Evolutionary conservation across 495 filamentous ascomycete genomes (phyloP).

Genomic region (Xylaria acuta): DNA sequence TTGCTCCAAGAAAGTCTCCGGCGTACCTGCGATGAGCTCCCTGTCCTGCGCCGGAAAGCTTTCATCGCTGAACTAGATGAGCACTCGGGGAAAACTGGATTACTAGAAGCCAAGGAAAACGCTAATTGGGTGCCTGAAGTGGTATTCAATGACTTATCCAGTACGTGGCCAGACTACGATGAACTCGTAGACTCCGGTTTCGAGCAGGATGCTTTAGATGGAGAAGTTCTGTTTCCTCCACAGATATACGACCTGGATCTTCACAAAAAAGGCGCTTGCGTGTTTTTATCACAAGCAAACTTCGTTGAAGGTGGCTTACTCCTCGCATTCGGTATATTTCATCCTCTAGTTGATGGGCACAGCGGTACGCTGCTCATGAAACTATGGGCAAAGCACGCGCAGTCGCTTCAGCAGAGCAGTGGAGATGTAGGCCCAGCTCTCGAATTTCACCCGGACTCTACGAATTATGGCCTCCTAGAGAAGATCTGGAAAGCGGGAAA

Average conservation of each 20-base stretch:
- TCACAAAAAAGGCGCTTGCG: not conserved
- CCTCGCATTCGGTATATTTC: slow-evolving; percentile 17
- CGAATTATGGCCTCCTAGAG: not conserved
- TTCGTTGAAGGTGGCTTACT: slow-evolving; percentile 28
- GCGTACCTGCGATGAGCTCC: slow-evolving; percentile 4
- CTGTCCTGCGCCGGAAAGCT: not conserved
- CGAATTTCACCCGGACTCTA: not conserved
- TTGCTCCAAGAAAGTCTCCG: slow-evolving; percentile 8
- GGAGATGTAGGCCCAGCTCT: not conserved
- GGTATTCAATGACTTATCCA: not conserved
- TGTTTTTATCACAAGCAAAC: slow-evolving; percentile 15
- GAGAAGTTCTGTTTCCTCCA: not conserved
- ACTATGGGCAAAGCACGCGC: slow-evolving; percentile 2
- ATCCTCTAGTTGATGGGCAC: not conserved
- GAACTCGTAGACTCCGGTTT: slow-evolving; percentile 10
- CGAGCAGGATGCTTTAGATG: slow-evolving; percentile 3
- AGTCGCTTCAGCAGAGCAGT: not conserved
- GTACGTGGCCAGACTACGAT: slow-evolving; percentile 3
- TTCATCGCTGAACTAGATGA: not conserved
- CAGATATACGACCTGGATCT: not conserved
- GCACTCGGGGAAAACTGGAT: not conserved
- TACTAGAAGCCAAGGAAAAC: slow-evolving; percentile 1
- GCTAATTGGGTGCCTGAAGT: not conserved
- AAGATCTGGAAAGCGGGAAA: not conserved
- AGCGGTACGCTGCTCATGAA: slow-evolving; percentile 1